phyloP scores from a whole-genome alignment of 1,284 basidiomycete species.

The Sporisorium scitamineum region DNA sequence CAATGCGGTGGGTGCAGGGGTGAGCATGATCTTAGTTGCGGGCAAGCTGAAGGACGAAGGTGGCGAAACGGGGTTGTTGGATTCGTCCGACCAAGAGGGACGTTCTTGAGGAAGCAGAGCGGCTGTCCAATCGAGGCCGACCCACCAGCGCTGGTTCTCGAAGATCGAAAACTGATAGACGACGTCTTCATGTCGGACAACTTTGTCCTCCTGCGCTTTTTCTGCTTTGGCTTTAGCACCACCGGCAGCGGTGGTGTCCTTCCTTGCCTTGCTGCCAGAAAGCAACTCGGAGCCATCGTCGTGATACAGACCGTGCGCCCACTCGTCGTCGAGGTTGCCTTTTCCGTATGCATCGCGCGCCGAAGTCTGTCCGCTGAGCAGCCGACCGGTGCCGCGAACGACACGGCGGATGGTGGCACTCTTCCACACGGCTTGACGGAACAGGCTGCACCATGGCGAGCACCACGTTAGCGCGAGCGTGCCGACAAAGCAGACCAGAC shows the following conservation, averaged over 20 bases:
- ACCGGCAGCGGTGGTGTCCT: background rate
- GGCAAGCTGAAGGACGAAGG: conserved; percentile 74
- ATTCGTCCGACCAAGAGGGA: conserved; percentile 79
- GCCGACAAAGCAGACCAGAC: conserved; percentile 60
- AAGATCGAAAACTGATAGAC: conserved; percentile 73
- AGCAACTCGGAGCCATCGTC: conserved; percentile 23
- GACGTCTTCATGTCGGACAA: conserved; percentile 61
- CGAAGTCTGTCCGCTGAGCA: conserved; percentile 48
- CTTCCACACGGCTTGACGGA: conserved; percentile 65
- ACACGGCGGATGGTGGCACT: conserved; percentile 59
- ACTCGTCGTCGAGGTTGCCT: conserved; percentile 50
- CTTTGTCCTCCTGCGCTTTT: conserved; percentile 22
- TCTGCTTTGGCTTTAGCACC: background rate
- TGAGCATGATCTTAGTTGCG: conserved; percentile 67
- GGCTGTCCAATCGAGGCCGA: conserved; percentile 84
- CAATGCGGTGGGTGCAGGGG: conserved; percentile 55
- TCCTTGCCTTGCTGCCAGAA: conserved; percentile 1
- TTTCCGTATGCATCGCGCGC: conserved; percentile 38
- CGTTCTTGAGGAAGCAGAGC: conserved; percentile 89
- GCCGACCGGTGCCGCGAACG: conserved; percentile 40
- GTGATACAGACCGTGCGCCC: conserved; percentile 26
- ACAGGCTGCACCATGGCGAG: conserved; percentile 65
- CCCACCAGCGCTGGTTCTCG: conserved; percentile 92
- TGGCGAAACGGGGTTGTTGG: conserved; percentile 70
- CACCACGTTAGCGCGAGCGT: conserved; percentile 65